phyloP scores from a whole-genome alignment of 257 asterid species.

The Galeopsis tetrahit region DNA sequence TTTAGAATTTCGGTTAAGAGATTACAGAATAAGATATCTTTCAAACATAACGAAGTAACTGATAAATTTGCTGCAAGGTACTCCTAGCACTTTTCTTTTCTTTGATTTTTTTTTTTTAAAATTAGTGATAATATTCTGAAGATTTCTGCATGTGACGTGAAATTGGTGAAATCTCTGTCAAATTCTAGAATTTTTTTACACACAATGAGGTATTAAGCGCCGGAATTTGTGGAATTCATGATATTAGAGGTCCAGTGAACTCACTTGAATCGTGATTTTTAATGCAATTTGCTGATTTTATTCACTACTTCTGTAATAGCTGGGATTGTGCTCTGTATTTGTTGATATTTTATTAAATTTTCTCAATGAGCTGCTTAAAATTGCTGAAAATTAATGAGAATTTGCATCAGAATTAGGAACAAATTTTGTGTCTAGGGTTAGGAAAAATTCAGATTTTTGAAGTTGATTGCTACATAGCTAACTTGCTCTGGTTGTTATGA shows the following conservation, averaged over 20 bases:
- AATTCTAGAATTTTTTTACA: neutral
- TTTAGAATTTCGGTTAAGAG: slow-evolving; percentile 28
- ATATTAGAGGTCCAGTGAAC: neutral
- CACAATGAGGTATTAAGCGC: slow-evolving; percentile 3
- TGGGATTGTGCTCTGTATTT: slow-evolving; percentile 1
- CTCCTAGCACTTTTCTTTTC: neutral
- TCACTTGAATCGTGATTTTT: slow-evolving; percentile 8
- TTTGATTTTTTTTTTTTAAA: neutral
- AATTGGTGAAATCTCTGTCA: neutral
- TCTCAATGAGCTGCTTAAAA: slow-evolving; percentile 9
- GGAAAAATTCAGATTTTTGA: neutral
- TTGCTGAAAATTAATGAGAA: neutral
- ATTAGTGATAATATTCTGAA: slow-evolving; percentile 11
- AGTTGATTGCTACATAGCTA: neutral
- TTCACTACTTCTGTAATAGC: slow-evolving; percentile 4
- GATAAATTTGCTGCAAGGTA: slow-evolving; percentile 8
- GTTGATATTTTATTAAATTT: slow-evolving; percentile 2
- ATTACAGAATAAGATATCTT: neutral
- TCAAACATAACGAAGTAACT: slow-evolving; percentile 3
- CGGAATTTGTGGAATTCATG: slow-evolving; percentile 16
- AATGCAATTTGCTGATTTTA: neutral
- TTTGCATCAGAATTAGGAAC: neutral
- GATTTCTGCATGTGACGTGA: neutral
- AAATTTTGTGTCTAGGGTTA: neutral
- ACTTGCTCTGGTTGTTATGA: slow-evolving; percentile 9